Base-by-base conservation (phyloP, 176 grass and related monocot species). In the Phyllostachys edulis region DNA sequence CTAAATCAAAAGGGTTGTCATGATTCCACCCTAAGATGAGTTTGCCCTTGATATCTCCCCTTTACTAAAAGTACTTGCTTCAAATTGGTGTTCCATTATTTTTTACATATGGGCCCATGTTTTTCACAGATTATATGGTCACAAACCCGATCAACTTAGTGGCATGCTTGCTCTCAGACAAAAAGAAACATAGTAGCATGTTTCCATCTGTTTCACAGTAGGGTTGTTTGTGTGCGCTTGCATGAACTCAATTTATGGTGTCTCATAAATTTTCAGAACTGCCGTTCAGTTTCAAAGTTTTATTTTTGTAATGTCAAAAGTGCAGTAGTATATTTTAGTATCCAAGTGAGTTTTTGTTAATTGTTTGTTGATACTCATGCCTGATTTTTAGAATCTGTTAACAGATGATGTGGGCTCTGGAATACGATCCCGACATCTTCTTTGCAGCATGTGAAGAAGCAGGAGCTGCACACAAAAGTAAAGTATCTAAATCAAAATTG, bases 391-490 rank as follows among this genome's bases (percentile, higher is more conserved):
- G 69, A 86, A 81, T 73, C 41, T 85, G 27, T 86, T 52, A 60
- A 84, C 91, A 96, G 97, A 99, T 99, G 93, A 99, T 96, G 93
- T 99, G 97, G 97, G 97, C 97, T 85, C 84, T 99, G 65, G 97
- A 99, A 80, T 99, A 96, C 69, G 91, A 99, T 47, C 97, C 97
- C 7, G 97, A 99, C 54, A 92, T 92, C 63, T 99, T 90, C 86
- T 88, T 90, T 15, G 88, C 88, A 23, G 73, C 89, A 27, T 94
- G 79, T 94, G 97, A 96, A 92, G 97, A 99, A 49, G 74, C 90
- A 78, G 88, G 88, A 36, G 57, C 84, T 79, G n/a, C 85, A 44
- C 89, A 89, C 15, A 94, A 90, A 81, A 90, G 71, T 71, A 89
- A 94, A 63, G 59, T 90, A 85, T 93, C 96, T 41, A 99, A 86